phyloP scores from a whole-genome alignment of 805 yeast species.

The Ogataea kodamae region DNA sequence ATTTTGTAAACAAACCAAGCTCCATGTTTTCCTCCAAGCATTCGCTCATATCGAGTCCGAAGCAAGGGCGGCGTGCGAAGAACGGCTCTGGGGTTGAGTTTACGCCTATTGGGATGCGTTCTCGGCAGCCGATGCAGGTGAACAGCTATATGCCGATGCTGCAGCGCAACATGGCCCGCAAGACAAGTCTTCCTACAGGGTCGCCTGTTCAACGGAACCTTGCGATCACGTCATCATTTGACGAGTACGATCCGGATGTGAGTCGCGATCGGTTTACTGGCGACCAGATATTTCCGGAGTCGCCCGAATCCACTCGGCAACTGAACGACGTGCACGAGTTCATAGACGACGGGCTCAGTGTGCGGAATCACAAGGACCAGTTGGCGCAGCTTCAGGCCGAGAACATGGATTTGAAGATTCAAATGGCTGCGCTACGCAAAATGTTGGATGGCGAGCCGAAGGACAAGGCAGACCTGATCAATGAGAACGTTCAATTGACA shows the following conservation, averaged over 20 bases:
- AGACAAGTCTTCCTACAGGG: constrained; percentile 14
- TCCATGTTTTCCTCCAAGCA: constrained; percentile 30
- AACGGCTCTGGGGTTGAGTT: constrained; percentile 33
- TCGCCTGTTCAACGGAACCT: constrained; percentile 15
- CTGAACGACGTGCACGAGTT: constrained; percentile 7
- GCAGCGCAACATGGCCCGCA: constrained; percentile 17
- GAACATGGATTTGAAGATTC: constrained; percentile 42
- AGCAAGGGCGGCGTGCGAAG: constrained; percentile 15
- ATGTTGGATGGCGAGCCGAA: constrained; percentile 41
- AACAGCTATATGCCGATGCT: constrained; percentile 16
- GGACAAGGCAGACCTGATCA: constrained; percentile 37
- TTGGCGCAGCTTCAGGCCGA: constrained; percentile 35
- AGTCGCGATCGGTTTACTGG: constrained; percentile 24
- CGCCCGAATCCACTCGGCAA: constrained; percentile 15
- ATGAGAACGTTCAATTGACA: constrained; percentile 34
- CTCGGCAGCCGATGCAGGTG: constrained; percentile 8
- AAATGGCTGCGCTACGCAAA: constrained; percentile 38
- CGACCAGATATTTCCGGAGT: constrained; percentile 27
- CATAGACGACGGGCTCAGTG: constrained; percentile 21
- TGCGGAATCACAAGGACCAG: constrained; percentile 27
- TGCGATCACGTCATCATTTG: constrained; percentile 22
- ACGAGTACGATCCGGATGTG: constrained; percentile 18
- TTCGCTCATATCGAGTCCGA: constrained; percentile 32
- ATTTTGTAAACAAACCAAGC: constrained; percentile 11
- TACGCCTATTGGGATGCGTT: constrained; percentile 39